phyloP scores from a whole-genome alignment of 306 rosid genomes.

The Mimosa pudica region DNA sequence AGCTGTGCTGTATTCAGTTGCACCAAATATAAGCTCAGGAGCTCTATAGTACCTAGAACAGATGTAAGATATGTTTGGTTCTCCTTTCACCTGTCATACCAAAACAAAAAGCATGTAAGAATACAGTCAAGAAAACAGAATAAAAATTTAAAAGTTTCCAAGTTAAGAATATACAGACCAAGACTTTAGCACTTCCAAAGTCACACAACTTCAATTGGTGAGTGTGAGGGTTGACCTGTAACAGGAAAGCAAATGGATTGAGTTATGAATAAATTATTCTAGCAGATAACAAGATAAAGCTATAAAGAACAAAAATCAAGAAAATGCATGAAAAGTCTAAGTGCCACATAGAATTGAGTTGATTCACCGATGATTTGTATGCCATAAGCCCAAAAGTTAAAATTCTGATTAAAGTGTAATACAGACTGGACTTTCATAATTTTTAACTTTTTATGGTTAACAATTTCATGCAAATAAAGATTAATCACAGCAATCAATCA shows the following conservation, averaged over 20 bases:
- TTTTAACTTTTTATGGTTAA: background rate
- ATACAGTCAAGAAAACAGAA: constrained; percentile 14
- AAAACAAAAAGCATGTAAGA: constrained; percentile 1
- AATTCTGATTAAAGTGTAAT: background rate
- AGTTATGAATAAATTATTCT: constrained; percentile 17
- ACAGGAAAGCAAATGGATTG: constrained; percentile 28
- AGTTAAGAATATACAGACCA: constrained; percentile 60
- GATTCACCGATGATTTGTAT: constrained; percentile 15
- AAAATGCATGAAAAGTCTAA: background rate
- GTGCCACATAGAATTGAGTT: constrained; percentile 18
- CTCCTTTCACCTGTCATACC: constrained; percentile 79
- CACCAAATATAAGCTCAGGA: constrained; percentile 96
- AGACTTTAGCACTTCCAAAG: constrained; percentile 96
- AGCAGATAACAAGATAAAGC: constrained; percentile 15
- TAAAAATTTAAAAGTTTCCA: background rate
- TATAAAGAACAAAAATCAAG: constrained; percentile 10
- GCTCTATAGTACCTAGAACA: constrained; percentile 98
- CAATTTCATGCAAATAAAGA: background rate
- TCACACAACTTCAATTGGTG: constrained; percentile 92
- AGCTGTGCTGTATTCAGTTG: constrained; percentile 92
- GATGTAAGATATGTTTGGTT: constrained; percentile 91
- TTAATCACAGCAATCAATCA: background rate
- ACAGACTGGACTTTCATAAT: background rate
- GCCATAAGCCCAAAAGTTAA: background rate
- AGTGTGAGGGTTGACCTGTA: constrained; percentile 88